Conservation (phyloP, 148 eudicot species). For the Mesembryanthemum crystallinum region DNA sequence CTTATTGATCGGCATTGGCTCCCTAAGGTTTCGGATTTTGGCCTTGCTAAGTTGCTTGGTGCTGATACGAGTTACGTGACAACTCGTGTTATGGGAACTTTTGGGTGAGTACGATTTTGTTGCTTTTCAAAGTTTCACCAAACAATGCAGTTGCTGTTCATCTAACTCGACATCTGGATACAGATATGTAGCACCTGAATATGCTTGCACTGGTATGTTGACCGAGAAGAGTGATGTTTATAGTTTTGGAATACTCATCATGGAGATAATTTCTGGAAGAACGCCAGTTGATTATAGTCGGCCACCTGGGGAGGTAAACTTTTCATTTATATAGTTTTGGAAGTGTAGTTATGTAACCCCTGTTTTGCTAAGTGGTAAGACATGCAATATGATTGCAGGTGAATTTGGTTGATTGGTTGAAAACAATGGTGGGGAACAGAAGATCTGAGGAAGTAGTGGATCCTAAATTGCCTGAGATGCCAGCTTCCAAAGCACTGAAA, state of each 20-base stretch:
- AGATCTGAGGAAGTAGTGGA: slow-evolving; percentile 84
- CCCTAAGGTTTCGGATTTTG: slow-evolving; percentile 83
- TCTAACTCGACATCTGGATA: slow-evolving; percentile 13
- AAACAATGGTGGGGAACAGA: slow-evolving; percentile 71
- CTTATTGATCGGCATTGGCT: slow-evolving; percentile 76
- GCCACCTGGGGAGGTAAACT: slow-evolving; percentile 69
- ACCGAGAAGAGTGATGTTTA: slow-evolving; percentile 79
- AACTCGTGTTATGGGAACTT: slow-evolving; percentile 95
- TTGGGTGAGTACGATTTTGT: slow-evolving; percentile 52
- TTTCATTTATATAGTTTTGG: background rate
- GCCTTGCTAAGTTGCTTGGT: slow-evolving; percentile 81
- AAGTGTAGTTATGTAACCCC: background rate
- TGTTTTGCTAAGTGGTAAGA: background rate
- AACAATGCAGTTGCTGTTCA: background rate
- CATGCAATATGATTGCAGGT: slow-evolving; percentile 40
- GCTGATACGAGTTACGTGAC: slow-evolving; percentile 80
- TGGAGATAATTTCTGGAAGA: slow-evolving; percentile 83
- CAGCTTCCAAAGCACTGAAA: slow-evolving; percentile 72
- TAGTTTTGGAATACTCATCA: slow-evolving; percentile 77
- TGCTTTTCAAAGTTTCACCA: background rate
- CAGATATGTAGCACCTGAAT: slow-evolving; percentile 87
- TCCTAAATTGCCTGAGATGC: slow-evolving; percentile 71
- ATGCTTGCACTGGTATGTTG: slow-evolving; percentile 89
- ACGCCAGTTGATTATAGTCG: slow-evolving; percentile 78
- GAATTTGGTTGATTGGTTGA: slow-evolving; percentile 81